These are phyloP conservation scores for Penicillium aurantiogriseum DNA, from an alignment of 2,329 filamentous ascomycete genomes.

Conservation along the genomic window DNA sequence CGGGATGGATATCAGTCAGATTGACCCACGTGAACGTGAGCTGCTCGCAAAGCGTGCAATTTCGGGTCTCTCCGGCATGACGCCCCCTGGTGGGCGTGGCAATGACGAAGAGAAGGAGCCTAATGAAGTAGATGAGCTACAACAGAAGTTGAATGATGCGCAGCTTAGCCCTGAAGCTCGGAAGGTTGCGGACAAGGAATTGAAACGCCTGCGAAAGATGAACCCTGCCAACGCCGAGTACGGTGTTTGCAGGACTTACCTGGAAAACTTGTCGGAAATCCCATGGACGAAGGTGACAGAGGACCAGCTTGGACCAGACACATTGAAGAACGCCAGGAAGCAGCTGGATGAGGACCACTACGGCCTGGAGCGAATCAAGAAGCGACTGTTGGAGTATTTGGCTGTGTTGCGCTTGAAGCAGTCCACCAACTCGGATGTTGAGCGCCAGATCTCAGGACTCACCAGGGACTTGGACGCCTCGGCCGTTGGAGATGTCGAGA, in stretches of 20 bases:
- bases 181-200: constrained; percentile 86
- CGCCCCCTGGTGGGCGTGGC: constrained; percentile 47
- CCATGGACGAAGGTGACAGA: constrained; percentile 85
- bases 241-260: constrained; percentile 85
- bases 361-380: constrained; percentile 95
- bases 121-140: constrained; percentile 87
- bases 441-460: constrained; percentile 66
- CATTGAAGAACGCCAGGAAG: constrained; percentile 73
- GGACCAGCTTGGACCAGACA: constrained; percentile 79
- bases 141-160: constrained; percentile 80
- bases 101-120: constrained; percentile 72
- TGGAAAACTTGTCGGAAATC: constrained; percentile 91
- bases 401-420: constrained; percentile 96
- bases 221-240: constrained; percentile 95
- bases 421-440: constrained; percentile 77
- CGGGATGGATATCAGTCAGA: constrained; percentile 55
- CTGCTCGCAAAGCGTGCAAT: constrained; percentile 46
- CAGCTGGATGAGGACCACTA: constrained; percentile 97
- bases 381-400: constrained; percentile 88
- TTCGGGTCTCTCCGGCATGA: constrained; percentile 41
- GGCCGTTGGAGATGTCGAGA: constrained; percentile 49
- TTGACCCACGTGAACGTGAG: constrained; percentile 50
- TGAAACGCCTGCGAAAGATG: constrained; percentile 90
- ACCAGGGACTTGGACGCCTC: constrained; percentile 47
- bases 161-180: constrained; percentile 78